Conservation (phyloP, 352 stramenopile species). For the Pelagophyceae sp. region DNA sequence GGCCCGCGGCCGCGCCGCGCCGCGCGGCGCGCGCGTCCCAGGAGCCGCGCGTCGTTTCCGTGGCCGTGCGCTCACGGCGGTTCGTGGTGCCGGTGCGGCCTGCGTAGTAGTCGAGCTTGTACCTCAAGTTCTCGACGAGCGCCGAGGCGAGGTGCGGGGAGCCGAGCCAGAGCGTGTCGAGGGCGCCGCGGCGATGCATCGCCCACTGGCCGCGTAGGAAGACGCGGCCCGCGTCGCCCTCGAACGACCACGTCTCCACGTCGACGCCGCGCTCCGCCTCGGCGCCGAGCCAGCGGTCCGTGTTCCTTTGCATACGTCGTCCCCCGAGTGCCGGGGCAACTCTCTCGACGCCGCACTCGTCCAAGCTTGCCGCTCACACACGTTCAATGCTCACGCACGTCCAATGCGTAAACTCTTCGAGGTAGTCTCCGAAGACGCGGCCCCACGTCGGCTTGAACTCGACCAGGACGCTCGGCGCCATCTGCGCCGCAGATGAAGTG, state of each 20-base stretch:
- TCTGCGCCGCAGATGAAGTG: too few species aligned
- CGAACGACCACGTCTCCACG: conserved; percentile 12
- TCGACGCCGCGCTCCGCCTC: background rate
- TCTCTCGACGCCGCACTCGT: too few species aligned
- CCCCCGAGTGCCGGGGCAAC: too few species aligned
- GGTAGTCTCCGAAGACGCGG: background rate
- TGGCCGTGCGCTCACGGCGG: background rate
- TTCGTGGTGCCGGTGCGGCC: background rate
- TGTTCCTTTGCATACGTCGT: too few species aligned
- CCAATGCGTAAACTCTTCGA: conserved; percentile 2
- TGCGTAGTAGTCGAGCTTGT: background rate
- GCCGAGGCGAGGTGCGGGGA: background rate
- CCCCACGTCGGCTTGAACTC: conserved; percentile 18
- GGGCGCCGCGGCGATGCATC: background rate
- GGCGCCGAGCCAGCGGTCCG: conserved; percentile 2
- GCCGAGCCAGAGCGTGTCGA: background rate
- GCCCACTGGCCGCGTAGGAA: conserved; percentile 18
- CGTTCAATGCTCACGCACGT: too few species aligned
- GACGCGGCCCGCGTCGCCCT: conserved; percentile 14
- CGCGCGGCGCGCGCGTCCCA: background rate
- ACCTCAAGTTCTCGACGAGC: background rate
- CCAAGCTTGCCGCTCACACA: too few species aligned
- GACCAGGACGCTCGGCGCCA: background rate
- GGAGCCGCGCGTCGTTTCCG: background rate
- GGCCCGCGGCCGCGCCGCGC: background rate